phyloP scores from a whole-genome alignment of 768 basidiomycete genomes.

The Boletales sp. region DNA sequence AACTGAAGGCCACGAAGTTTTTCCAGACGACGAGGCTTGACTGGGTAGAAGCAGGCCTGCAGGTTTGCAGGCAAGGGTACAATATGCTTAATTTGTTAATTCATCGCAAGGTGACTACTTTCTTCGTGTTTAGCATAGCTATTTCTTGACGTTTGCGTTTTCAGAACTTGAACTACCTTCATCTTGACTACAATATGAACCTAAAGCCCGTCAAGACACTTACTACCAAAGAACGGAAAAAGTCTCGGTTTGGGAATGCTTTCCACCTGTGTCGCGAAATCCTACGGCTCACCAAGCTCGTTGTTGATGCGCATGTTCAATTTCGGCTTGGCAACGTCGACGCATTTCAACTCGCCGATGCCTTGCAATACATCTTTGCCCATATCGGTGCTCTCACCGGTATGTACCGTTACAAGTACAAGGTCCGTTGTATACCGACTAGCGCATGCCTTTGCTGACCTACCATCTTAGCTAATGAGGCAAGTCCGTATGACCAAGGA shows the following conservation, averaged over 20 bases:
- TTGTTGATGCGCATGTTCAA: conserved; percentile 98
- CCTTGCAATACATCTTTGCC: conserved; percentile 94
- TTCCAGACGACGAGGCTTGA: conserved; percentile 98
- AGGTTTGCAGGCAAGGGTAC: conserved; percentile 98
- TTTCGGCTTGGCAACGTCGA: conserved; percentile 98
- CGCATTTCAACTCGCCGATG: conserved; percentile 98
- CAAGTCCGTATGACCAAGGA: conserved; percentile 99
- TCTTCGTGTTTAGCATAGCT: not conserved
- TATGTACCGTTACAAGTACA: conserved; percentile 99
- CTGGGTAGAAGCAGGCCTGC: conserved; percentile 98
- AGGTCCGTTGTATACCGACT: conserved; percentile 46
- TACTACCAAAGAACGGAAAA: conserved; percentile 99
- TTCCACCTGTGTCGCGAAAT: conserved; percentile 99
- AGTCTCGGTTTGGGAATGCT: conserved; percentile 99
- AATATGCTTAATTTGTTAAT: conserved; percentile 99
- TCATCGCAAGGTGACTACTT: conserved; percentile 78
- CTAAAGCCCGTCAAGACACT: conserved; percentile 96
- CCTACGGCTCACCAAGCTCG: conserved; percentile 93
- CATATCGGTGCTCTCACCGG: conserved; percentile 98
- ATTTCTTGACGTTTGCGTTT: not conserved
- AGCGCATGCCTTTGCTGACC: conserved; percentile 1
- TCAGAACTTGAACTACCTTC: conserved; percentile 88
- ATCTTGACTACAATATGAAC: conserved; percentile 98
- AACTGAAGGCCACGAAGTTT: conserved; percentile 98
- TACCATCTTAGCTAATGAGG: conserved; percentile 73